phyloP scores from a whole-genome alignment of 768 basidiomycete species.

The Russula olivacea region DNA sequence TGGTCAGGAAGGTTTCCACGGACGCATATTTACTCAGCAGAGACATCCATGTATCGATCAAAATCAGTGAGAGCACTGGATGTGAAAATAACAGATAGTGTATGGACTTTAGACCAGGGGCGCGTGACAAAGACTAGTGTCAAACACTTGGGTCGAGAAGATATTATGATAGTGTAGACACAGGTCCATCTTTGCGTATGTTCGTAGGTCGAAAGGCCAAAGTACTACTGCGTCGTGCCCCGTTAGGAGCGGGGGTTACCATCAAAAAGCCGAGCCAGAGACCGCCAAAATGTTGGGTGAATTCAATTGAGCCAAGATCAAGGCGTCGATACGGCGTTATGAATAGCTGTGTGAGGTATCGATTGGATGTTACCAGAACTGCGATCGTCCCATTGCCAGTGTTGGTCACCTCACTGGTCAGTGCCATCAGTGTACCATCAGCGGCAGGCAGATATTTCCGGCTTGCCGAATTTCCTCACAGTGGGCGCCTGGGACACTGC shows the following conservation, averaged over 20 bases:
- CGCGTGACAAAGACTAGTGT: not conserved
- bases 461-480: not conserved
- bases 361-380: not conserved
- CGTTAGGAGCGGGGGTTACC: not conserved
- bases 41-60: too few species aligned
- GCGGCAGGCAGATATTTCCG: not conserved
- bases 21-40: too few species aligned
- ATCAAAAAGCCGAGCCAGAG: not conserved
- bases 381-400: too few species aligned
- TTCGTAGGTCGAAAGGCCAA: not conserved
- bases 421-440: not conserved
- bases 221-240: too few species aligned
- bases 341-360: not conserved
- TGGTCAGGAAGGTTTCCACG: not conserved
- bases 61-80: not conserved
- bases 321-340: too few species aligned
- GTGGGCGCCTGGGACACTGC: not conserved
- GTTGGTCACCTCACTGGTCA: too few species aligned
- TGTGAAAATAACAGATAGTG: not conserved
- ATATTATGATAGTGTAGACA: not conserved
- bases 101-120: not conserved
- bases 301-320: not conserved
- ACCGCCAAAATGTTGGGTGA: not conserved
- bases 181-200: not conserved
- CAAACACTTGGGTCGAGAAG: not conserved